Base-by-base conservation (phyloP, 805 yeast genomes). In the Candida alai region DNA sequence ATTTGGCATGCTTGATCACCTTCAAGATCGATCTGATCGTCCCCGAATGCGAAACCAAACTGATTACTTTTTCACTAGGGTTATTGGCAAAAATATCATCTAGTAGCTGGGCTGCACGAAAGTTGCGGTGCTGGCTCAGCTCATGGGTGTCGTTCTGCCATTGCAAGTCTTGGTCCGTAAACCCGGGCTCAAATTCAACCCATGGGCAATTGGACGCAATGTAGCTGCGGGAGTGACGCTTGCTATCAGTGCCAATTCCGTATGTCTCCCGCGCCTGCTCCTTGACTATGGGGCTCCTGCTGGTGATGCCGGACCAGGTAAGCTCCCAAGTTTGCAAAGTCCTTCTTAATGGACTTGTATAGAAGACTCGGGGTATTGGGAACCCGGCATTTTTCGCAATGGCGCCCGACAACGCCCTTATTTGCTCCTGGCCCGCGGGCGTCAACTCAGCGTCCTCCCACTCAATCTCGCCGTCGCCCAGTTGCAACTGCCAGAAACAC, bases 391-490 rank as follows among this genome's bases (percentile, higher is more conserved):
- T 34, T 6, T 22, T 17, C 9, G 34, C 7, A n/a, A 51, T 40
- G 28, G 49, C 45, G 11, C 37, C 16, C 2, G 33, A 11, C 22
- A 56, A 39, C 8, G 28, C 13, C 4, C 26, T 12, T 15, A 48
- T 40, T 40, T 58, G 57, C 3, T 20, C 12, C 3, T 26, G 24
- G 0, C 65, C 66, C 2, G 24, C 35, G 3, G 41, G 37, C 5
- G 64, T 59, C 15, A 60, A 41, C 23, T 40, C 35, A 4, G 65
- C 64, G 47, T 59, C 65, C 28, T 40, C 46, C 66, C 66, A 60
- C 27, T 43, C 49, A 5, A 49, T 37, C 16, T 48, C 43, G 2
- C 46, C 51, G 15, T 47, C 40, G 7, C 54, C 54, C 28, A 49
- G 43, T 29, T 45, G 36, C 14, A 36, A 39, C 36, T 54, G 56